These are phyloP conservation scores for Delphinella strobiligena DNA, from an alignment of 2,329 filamentous ascomycete genomes.

Conservation along the genomic window DNA sequence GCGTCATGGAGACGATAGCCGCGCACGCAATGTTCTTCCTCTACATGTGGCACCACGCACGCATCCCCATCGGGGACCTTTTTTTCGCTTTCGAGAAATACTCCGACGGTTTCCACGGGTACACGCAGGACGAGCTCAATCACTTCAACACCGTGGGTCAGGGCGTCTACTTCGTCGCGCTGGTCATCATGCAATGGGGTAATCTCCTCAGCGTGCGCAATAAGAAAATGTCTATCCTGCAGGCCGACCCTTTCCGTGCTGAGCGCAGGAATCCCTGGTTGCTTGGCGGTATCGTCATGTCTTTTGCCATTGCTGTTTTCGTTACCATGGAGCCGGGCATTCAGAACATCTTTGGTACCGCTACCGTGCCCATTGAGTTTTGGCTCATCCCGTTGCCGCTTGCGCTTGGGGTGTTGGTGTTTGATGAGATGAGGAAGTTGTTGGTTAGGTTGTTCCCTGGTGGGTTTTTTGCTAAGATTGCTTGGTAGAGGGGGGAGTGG, in stretches of 20 bases:
- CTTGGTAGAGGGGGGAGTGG: constrained; percentile 31
- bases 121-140: constrained; percentile 32
- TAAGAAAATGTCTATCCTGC: constrained; percentile 39
- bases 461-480: constrained; percentile 33
- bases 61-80: constrained; percentile 36
- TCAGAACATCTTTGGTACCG: constrained; percentile 37
- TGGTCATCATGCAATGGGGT: constrained; percentile 43
- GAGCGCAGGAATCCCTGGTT: constrained; percentile 40
- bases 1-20: constrained; percentile 38
- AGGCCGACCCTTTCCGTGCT: constrained; percentile 35
- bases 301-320: constrained; percentile 40
- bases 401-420: constrained; percentile 36
- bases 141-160: constrained; percentile 40
- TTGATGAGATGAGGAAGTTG: constrained; percentile 43
- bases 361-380: constrained; percentile 38
- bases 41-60: constrained; percentile 37
- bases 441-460: constrained; percentile 35
- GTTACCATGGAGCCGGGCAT: constrained; percentile 41
- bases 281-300: constrained; percentile 33
- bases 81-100: constrained; percentile 41
- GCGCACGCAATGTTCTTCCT: constrained; percentile 44
- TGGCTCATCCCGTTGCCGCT: constrained; percentile 42
- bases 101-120: constrained; percentile 37
- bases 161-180: constrained; percentile 42
- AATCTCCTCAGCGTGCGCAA: constrained; percentile 41